phyloP scores from a whole-genome alignment of 2,329 filamentous ascomycete genomes.

The Colletotrichum godetiae region DNA sequence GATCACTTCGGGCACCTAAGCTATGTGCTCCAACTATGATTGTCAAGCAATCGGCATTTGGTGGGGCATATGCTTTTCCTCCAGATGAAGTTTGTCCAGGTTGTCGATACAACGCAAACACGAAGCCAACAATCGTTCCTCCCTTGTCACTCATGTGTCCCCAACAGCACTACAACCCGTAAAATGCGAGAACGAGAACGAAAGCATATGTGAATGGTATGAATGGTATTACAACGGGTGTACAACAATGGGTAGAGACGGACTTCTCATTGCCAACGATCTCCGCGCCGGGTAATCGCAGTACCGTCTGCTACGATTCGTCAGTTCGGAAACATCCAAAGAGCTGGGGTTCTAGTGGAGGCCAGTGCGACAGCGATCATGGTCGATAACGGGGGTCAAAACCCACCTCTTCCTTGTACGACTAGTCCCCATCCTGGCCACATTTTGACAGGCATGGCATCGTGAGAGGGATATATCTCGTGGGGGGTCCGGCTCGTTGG shows the following conservation, averaged over 20 bases:
- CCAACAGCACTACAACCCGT: neutral
- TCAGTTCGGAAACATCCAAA: neutral
- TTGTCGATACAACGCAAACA: neutral
- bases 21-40: neutral
- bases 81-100: neutral
- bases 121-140: neutral
- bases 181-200: neutral
- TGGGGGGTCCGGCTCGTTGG: neutral
- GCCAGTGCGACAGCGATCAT: neutral
- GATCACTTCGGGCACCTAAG: neutral
- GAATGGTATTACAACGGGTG: no score
- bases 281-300: neutral
- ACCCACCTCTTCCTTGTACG: neutral
- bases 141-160: neutral
- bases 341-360: slow-evolving; percentile 1
- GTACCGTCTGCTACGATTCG: neutral
- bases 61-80: neutral
- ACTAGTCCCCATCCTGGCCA: neutral
- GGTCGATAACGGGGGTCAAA: neutral
- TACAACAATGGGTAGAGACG: neutral
- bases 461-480: neutral
- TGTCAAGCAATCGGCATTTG: neutral
- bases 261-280: neutral
- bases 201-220: neutral
- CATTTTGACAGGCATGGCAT: neutral